Evolutionary conservation across 495 filamentous ascomycete genomes (phyloP).

Genomic region (Mytilinidion resinicola): DNA sequence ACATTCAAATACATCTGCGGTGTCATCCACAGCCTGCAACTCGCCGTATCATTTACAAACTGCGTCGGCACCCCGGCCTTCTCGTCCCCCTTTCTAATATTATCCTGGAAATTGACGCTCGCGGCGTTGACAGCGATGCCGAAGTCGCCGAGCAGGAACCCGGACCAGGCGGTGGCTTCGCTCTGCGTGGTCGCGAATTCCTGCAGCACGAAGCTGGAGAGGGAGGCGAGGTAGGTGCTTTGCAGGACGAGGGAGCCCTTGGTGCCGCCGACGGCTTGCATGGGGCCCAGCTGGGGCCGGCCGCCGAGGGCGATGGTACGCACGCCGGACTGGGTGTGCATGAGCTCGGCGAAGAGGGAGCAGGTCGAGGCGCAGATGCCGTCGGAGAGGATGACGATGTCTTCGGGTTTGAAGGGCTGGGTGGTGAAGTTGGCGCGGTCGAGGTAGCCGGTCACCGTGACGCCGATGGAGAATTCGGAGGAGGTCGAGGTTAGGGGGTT

Average conservation of each 20-base stretch:
- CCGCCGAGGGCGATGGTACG: conserved; percentile 47
- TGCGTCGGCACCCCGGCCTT: conserved; percentile 18
- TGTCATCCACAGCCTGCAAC: conserved; percentile 22
- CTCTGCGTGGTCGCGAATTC: conserved; percentile 8
- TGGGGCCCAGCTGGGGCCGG: conserved; percentile 33
- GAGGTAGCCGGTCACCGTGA: conserved; percentile 22
- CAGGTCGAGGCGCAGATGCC: conserved; percentile 48
- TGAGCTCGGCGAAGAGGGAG: conserved; percentile 48
- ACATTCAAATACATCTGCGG: conserved; percentile 18
- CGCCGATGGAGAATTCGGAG: conserved; percentile 13
- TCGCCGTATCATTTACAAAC: conserved; percentile 26
- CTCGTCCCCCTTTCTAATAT: conserved; percentile 23
- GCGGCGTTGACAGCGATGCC: conserved; percentile 14
- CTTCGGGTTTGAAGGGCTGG: conserved; percentile 19
- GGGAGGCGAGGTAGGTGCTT: conserved; percentile 9
- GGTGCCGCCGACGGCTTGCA: conserved; percentile 33
- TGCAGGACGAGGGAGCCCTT: conserved; percentile 26
- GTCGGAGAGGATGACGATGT: conserved; percentile 41
- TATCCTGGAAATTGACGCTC: conserved; percentile 26
- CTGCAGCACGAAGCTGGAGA: conserved; percentile 9
- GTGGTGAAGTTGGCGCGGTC: conserved; percentile 14
- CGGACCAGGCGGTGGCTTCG: conserved; percentile 12
- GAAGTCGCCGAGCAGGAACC: conserved; percentile 10
- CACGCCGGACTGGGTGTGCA: conserved; percentile 45
- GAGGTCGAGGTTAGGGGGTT: conserved; percentile 19